Conservation (phyloP, 208 protist genomes). For the Zelonia costaricensis region DNA sequence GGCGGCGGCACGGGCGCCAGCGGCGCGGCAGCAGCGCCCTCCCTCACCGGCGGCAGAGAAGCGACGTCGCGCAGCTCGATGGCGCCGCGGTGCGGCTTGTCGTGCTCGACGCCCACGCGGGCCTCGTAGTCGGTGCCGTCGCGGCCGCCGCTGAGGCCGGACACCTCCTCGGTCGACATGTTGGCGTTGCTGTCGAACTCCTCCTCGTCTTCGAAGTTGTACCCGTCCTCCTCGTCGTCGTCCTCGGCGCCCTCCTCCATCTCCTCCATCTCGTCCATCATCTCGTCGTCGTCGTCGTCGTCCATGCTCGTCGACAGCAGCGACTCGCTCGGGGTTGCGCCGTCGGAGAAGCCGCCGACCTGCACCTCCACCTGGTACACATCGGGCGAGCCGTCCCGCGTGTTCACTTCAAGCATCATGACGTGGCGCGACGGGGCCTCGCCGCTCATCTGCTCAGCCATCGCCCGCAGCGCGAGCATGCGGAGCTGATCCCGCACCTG, state of each 20-base stretch:
- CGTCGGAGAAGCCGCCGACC: conserved; percentile 25
- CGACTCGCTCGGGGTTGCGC: conserved; percentile 2
- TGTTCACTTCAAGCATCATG: conserved; percentile 36
- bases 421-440: conserved; percentile 21
- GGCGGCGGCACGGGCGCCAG: background rate
- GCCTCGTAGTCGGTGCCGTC: background rate
- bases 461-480: conserved; percentile 27
- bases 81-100: conserved; percentile 20
- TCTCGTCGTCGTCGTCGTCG: background rate
- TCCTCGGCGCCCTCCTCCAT: conserved; percentile 1
- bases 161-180: background rate
- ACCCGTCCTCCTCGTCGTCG: background rate
- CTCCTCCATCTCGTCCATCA: background rate
- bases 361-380: conserved; percentile 31
- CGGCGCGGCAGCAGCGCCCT: background rate
- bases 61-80: conserved; percentile 4
- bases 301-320: background rate
- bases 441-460: conserved; percentile 29
- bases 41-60: background rate
- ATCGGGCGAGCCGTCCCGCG: conserved; percentile 21
- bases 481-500: conserved; percentile 29
- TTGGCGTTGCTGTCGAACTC: background rate
- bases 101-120: conserved; percentile 1
- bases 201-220: conserved; percentile 1
- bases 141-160: background rate